Evolutionary conservation across 768 basidiomycete genomes (phyloP), one percentile per base, ranked within the genome.

Genomic region (Kwoniella heveanensis): DNA sequence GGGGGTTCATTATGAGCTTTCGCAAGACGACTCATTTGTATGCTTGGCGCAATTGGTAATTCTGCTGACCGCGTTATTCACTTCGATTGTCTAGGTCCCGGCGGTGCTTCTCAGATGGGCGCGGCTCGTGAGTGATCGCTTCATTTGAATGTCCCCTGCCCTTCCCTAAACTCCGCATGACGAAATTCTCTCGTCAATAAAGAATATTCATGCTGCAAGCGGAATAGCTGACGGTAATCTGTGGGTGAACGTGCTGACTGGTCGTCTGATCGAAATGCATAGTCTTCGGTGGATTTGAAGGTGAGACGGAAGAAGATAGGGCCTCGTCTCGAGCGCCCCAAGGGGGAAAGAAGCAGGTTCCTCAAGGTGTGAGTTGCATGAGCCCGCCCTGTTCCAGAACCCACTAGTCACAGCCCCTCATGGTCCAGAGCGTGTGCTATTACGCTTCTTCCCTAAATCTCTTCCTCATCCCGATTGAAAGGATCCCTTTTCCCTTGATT

Each of bases 261-360:
- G 27, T 29, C 52, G 24, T 15, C n/a, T 6, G 27, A 9, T 10
- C 26, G 32, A 10, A n/a, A n/a, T n/a, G 8, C 39, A 44, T 48
- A 76, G 74, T 76, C 49, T 76, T 76, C 32, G 74, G 74, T 17
- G 67, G 71, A 29, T 66, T 68, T 50, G 73, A 67, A 21, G 66
- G 68, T 26, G 74, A 75, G 62, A 74, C 70, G n/a, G 73, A 72
- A 29, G 68, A 59, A 6, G 73, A 74, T 30, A 24, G 67, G 49
- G 50, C 60, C 9, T 52, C 64, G 17, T 57, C 64, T 8, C 51
- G 57, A 10, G 67, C 60, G 10, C 50, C 61, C 17, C 49, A 57
- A n/a, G 70, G 70, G n/a, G 58, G 65, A 50, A 75, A 70, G 67
- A 75, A 72, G 61, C 68, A 69, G 27, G 48, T 54, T 29, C 64